phyloP scores from a whole-genome alignment of 345 rosid genomes.

The Boechera retrofracta region DNA sequence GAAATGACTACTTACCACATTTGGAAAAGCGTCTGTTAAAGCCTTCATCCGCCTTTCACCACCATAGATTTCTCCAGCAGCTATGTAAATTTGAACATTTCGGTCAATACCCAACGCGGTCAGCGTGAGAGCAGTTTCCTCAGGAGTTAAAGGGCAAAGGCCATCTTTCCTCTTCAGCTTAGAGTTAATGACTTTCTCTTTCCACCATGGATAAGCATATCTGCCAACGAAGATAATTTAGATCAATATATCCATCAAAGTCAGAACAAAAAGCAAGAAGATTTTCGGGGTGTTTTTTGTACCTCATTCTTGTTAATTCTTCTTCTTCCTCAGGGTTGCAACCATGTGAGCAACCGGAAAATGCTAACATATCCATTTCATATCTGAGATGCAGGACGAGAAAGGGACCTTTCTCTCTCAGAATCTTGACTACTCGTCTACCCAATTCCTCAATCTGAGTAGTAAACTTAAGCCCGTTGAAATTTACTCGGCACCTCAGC shows the following conservation, averaged over 20 bases:
- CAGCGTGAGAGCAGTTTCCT: constrained; percentile 86
- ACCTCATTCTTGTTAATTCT: constrained; percentile 89
- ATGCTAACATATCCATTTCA: constrained; percentile 98
- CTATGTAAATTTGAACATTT: constrained; percentile 84
- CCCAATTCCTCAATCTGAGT: constrained; percentile 85
- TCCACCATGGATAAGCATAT: constrained; percentile 90
- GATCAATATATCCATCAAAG: constrained; percentile 23
- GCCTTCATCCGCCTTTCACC: constrained; percentile 75
- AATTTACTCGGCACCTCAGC: constrained; percentile 90
- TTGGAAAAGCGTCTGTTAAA: constrained; percentile 69
- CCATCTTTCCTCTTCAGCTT: constrained; percentile 89
- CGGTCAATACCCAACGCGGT: constrained; percentile 76
- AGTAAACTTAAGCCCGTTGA: constrained; percentile 79
- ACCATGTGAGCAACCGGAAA: constrained; percentile 95
- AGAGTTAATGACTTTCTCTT: constrained; percentile 82
- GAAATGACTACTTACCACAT: constrained; percentile 63
- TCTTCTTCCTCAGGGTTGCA: constrained; percentile 82
- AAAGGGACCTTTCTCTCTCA: constrained; percentile 86
- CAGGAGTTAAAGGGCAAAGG: constrained; percentile 93
- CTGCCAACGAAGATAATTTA: constrained; percentile 47
- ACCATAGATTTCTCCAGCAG: constrained; percentile 97
- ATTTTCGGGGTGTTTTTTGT: constrained; percentile 3
- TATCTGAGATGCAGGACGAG: constrained; percentile 93
- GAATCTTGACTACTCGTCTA: constrained; percentile 64
- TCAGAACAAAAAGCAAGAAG: constrained; percentile 14